Conservation (phyloP, 2,329 filamentous ascomycete species). For the Plenodomus biglobosus region DNA sequence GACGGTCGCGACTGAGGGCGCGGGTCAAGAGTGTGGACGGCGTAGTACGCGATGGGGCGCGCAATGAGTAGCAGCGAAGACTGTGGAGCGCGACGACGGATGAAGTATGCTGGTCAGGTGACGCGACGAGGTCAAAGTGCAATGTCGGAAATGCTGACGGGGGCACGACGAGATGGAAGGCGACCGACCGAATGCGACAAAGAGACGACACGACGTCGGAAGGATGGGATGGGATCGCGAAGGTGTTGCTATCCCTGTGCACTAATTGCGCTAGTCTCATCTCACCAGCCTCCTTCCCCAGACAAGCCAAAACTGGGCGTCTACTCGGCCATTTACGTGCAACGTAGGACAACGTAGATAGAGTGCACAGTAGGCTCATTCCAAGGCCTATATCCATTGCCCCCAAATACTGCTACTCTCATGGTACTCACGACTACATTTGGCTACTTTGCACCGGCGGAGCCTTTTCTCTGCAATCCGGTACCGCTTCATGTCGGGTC, state of each 20-base stretch:
- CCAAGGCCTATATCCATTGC: conserved; percentile 2
- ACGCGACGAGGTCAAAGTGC: conserved; percentile 9
- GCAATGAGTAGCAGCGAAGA: conserved; percentile 13
- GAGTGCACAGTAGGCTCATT: conserved; percentile 1
- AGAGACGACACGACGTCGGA: conserved; percentile 2
- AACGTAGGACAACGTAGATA: no score
- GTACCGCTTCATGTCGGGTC: neutral
- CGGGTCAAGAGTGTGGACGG: conserved; percentile 12
- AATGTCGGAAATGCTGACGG: neutral
- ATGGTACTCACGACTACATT: no score
- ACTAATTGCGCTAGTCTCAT: conserved; percentile 7
- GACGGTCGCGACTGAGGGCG: conserved; percentile 13
- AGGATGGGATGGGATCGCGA: conserved; percentile 11
- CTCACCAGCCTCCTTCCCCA: conserved; percentile 11
- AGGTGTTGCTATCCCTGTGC: conserved; percentile 17
- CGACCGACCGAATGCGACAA: conserved; percentile 9
- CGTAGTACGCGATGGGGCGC: conserved; percentile 14
- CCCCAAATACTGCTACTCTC: no score
- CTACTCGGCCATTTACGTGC: neutral
- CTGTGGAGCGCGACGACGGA: conserved; percentile 8
- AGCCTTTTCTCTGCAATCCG: no score
- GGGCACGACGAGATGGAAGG: conserved; percentile 15
- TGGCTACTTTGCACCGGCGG: conserved; percentile 6
- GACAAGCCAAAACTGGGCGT: conserved; percentile 10
- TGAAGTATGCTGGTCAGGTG: conserved; percentile 1